Percentiles rank a stretch among this genome's conserved stretches.
These are phyloP conservation scores for Chrysopogon serrulatus DNA, from an alignment of 176 grass and related monocot genomes.

Conservation along the genomic window DNA sequence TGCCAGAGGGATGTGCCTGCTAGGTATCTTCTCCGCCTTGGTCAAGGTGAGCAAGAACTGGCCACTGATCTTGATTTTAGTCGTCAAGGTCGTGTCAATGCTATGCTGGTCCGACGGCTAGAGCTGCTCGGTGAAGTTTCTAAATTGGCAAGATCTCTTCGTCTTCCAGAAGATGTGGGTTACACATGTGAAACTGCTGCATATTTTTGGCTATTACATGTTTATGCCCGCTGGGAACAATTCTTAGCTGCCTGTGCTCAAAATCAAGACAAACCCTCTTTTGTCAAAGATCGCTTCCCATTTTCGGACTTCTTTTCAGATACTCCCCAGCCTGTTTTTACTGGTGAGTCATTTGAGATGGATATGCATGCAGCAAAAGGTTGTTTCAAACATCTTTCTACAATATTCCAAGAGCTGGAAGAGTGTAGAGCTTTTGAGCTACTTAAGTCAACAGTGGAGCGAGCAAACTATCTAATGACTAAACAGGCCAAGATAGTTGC, in stretches of 20 bases:
- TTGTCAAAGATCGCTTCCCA: conserved; percentile 79
- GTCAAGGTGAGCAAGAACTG: conserved; percentile 96
- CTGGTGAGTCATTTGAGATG: conserved; percentile 83
- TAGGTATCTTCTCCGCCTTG: conserved; percentile 95
- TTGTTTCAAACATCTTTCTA: conserved; percentile 92
- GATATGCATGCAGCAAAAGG: conserved; percentile 96
- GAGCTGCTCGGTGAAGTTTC: conserved; percentile 90
- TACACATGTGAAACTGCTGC: conserved; percentile 96
- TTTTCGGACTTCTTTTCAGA: conserved; percentile 79
- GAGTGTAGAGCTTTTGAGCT: conserved; percentile 98
- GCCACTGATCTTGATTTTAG: conserved; percentile 99
- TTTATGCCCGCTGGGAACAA: conserved; percentile 92
- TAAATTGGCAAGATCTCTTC: conserved; percentile 76
- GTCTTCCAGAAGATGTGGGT: conserved; percentile 80
- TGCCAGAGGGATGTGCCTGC: conserved; percentile 96
- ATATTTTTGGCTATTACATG: conserved; percentile 97
- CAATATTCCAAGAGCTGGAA: conserved; percentile 95
- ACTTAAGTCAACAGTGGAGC: conserved; percentile 88
- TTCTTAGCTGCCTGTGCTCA: conserved; percentile 71
- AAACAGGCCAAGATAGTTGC: conserved; percentile 99
- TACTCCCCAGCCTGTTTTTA: conserved; percentile 64
- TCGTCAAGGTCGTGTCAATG: conserved; percentile 94
- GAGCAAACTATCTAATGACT: conserved; percentile 98
- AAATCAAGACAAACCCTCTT: conserved; percentile 71
- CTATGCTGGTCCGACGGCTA: conserved; percentile 86